These are phyloP conservation scores for Orychophragmus violaceus DNA, from an alignment of 345 rosid species.

Conservation along the genomic window DNA sequence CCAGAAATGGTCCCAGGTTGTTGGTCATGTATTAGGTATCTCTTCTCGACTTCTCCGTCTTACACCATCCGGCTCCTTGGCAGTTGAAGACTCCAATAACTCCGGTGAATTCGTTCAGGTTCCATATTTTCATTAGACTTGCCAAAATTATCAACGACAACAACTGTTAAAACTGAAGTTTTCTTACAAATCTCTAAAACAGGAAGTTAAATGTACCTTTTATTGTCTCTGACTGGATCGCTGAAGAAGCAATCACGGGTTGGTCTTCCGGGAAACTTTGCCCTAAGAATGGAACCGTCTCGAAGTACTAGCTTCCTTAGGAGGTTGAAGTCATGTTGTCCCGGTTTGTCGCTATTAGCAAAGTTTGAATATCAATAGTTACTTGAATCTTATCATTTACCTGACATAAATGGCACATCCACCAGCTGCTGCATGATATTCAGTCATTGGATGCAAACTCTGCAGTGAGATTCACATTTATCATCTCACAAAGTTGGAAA, in stretches of 20 bases:
- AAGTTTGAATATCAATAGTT: neutral
- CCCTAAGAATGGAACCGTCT: neutral
- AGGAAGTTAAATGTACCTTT: neutral
- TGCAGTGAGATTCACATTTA: neutral
- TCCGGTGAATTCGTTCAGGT: neutral
- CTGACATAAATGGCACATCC: neutral
- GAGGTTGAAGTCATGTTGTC: neutral
- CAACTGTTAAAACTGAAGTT: neutral
- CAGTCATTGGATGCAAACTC: slow-evolving; percentile 1
- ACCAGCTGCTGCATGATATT: neutral
- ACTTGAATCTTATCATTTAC: neutral
- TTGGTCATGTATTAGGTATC: neutral
- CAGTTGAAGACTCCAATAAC: neutral
- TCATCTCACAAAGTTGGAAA: neutral
- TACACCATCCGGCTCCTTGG: neutral
- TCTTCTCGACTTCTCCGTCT: neutral
- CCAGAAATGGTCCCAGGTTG: neutral
- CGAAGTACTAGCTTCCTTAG: neutral
- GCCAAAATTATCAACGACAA: neutral
- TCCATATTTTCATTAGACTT: neutral
- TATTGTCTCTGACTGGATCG: slow-evolving; percentile 1
- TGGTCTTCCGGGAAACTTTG: neutral
- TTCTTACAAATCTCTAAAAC: neutral
- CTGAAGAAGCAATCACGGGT: neutral
- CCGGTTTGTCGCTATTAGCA: neutral